Base-by-base conservation (phyloP, 768 basidiomycete genomes). In the Pleurotus ostreatus region DNA sequence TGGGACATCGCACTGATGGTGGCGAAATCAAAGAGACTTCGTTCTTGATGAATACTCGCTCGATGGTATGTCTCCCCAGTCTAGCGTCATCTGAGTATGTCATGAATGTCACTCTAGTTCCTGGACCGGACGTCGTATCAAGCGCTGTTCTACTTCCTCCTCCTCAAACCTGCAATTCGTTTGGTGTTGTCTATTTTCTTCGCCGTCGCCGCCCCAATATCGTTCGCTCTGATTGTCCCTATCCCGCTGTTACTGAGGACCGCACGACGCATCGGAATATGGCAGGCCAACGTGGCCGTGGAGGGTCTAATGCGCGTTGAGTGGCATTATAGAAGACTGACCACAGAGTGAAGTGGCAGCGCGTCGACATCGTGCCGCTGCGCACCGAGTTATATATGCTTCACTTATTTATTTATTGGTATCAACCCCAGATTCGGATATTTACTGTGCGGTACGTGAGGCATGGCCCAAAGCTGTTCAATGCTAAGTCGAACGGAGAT, bases 101-200 rank as follows among this genome's bases (percentile, higher is more conserved):
- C 2, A 43, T 43, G 1, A 12, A 26, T 61, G 1, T 26, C 8
- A 5, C 26, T 8, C 3, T 26, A 90, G 89, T 90, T 92, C 69
- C 84, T 85, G 44, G 89, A 92, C 63, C 72, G 85, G 38, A 88
- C 85, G 2, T 87, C 89, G 11, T 92, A 89, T 68, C 88, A 88
- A 71, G 85, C 90, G 0, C 77, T 92, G 3, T 92, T 92, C 74
- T 92, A 92, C 67, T 92, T 92, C 71, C 78, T 92, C 59, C 87
- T 92, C 46, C 83, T 92, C 73, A 92, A 92, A 66, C 88, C 90
- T 2, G 78, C 82, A 38, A 87, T 92, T 68, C 89, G 88, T 1
- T 68, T 92, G 18, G 71, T 86, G 16, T 71, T 91, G 37, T 77
- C 81, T 2, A 66, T 89, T 12, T 61, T 72, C 25, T 65, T 89